phyloP scores from a whole-genome alignment of 495 filamentous ascomycete genomes.

The Neurospora sp. region DNA sequence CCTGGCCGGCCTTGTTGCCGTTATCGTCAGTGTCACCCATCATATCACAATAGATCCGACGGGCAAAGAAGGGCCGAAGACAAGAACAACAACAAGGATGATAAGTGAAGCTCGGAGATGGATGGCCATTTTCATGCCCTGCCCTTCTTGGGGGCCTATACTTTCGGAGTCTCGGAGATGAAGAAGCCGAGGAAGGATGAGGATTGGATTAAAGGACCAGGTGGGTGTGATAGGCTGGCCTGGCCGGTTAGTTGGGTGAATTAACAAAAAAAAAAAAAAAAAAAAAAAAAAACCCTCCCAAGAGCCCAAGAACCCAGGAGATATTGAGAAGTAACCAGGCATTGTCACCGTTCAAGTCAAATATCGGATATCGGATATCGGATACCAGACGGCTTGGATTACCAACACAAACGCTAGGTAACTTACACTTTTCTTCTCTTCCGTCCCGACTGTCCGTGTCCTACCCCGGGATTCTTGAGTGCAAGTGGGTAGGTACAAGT shows the following conservation, averaged over 20 bases:
- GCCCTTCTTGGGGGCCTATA: background rate
- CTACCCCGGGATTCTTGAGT: background rate
- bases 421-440: background rate
- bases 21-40: background rate
- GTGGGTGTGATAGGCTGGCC: background rate
- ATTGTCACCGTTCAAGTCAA: background rate
- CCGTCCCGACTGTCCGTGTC: background rate
- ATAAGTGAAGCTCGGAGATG: background rate
- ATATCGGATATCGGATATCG: background rate
- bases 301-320: background rate
- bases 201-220: background rate
- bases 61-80: background rate
- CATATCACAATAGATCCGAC: background rate
- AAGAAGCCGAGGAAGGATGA: background rate
- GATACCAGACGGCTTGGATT: background rate
- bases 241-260: background rate
- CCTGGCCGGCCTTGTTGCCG: slow-evolving; percentile 1
- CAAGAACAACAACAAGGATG: background rate
- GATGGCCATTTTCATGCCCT: background rate
- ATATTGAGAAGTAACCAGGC: background rate
- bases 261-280: background rate
- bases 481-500: background rate
- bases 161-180: background rate
- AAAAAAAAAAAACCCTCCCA: too few species aligned
- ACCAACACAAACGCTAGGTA: background rate